These are phyloP conservation scores for Globisporangium polare DNA, from an alignment of 352 stramenopile species.

Conservation along the genomic window DNA sequence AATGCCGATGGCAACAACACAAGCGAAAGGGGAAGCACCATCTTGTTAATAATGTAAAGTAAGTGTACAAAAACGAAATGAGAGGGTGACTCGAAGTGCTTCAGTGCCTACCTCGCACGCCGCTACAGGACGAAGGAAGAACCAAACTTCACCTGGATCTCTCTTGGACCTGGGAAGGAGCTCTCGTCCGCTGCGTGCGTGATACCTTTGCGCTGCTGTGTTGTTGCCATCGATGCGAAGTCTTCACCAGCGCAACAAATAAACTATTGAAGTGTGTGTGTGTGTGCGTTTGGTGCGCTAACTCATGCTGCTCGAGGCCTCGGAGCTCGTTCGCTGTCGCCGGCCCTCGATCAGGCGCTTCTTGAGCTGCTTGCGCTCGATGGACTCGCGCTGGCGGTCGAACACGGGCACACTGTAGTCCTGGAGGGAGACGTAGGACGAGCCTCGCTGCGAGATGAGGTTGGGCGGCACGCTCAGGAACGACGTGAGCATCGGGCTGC, in stretches of 20 bases:
- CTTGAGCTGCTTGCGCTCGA: slow-evolving; percentile 74
- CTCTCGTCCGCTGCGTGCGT: neutral
- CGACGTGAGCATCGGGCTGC: slow-evolving; percentile 54
- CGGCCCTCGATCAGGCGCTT: slow-evolving; percentile 62
- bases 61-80: slow-evolving; percentile 15
- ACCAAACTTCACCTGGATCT: neutral
- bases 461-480: slow-evolving; percentile 72
- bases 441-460: slow-evolving; percentile 40
- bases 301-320: slow-evolving; percentile 18
- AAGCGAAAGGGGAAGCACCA: neutral
- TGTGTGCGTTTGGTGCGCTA: neutral
- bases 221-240: neutral
- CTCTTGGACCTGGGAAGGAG: neutral
- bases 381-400: slow-evolving; percentile 69
- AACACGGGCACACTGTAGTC: slow-evolving; percentile 74
- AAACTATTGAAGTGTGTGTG: slow-evolving; percentile 9
- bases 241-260: slow-evolving; percentile 3
- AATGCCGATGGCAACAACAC: no score
- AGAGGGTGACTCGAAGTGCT: neutral
- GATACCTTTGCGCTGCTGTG: neutral
- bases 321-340: slow-evolving; percentile 32
- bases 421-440: slow-evolving; percentile 46
- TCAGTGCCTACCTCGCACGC: neutral
- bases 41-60: slow-evolving; percentile 14
- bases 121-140: neutral